Conservation (phyloP, 768 basidiomycete species). For the Exsudoporus frostii region DNA sequence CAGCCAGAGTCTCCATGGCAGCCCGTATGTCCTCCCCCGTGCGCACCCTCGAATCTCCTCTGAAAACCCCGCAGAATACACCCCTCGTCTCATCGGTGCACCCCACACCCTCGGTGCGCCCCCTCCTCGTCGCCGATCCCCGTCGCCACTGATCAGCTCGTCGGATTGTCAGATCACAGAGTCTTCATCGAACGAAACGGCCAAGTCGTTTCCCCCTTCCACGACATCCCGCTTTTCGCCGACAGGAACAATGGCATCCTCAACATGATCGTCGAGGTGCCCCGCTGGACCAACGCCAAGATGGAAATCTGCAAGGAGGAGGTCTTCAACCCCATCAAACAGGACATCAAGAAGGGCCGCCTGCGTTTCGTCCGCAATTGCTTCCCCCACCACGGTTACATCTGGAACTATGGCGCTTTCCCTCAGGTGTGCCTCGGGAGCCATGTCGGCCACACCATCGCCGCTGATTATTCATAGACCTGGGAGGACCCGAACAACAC, state of each 20-base stretch:
- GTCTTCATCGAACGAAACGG: slow-evolving; percentile 91
- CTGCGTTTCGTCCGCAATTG: slow-evolving; percentile 98
- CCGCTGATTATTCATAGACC: slow-evolving; percentile 52
- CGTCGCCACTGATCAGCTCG: slow-evolving; percentile 19
- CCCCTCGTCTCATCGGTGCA: slow-evolving; percentile 77
- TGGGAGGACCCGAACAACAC: slow-evolving; percentile 91
- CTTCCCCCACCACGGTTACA: slow-evolving; percentile 99
- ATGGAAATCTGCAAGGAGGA: slow-evolving; percentile 99
- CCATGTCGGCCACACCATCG: not conserved
- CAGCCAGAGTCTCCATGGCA: slow-evolving; percentile 46
- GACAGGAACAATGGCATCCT: slow-evolving; percentile 93
- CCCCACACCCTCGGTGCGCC: slow-evolving; percentile 88
- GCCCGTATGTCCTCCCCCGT: slow-evolving; percentile 13
- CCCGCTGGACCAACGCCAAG: slow-evolving; percentile 99
- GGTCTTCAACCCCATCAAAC: slow-evolving; percentile 99
- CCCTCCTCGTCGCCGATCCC: slow-evolving; percentile 4
- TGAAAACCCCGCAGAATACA: slow-evolving; percentile 49
- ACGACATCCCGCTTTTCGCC: slow-evolving; percentile 97
- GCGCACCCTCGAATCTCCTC: not conserved
- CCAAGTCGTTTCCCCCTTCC: slow-evolving; percentile 80
- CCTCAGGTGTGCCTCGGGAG: slow-evolving; percentile 64
- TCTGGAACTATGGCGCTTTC: slow-evolving; percentile 99
- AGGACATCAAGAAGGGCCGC: slow-evolving; percentile 96
- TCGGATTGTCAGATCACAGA: slow-evolving; percentile 73
- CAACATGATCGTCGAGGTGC: slow-evolving; percentile 99